Evolutionary conservation across 2,329 filamentous ascomycete species (phyloP), one percentile per base, ranked within the genome.

Genomic region (Talaromyces sp.): DNA sequence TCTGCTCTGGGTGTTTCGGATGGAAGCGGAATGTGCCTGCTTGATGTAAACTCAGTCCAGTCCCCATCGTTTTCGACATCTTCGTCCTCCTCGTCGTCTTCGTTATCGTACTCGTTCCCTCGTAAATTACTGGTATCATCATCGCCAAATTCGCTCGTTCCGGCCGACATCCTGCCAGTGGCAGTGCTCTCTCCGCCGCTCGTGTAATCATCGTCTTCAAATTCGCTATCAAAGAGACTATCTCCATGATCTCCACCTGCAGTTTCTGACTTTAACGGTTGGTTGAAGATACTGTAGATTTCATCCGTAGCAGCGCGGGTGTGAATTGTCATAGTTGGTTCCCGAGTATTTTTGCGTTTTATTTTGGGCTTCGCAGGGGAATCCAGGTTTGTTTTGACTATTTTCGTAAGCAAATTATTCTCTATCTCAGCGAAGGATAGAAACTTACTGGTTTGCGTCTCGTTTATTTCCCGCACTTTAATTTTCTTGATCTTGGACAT

Each of bases 281-380:
- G 90, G 70, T 95, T 98, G 77, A 98, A 99, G 55, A 99, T 91
- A 62, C 92, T 92, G 70, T 98, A 98, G 58, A 99, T 97, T 68
- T 99, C 95, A 68, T 98, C 93, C 64, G 93, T 97, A 4, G 95
- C 95, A 66, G 95, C 93, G 68, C 86, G 91, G 13, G 95, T 99
- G 72, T 98, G 92, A 66, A 99, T 85, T 0, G 95, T 99, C 93
- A 99, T 97, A 1, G 95, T 99, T n/a, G 93, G 91, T 75, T 98
- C 93, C 39, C 81, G 78, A 11, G 82, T 82, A 57, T 87, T 88
- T 73, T 90, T 95, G 74, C 91, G 91, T 65, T 88, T 89, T 60
- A 93, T 83, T 75, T 96, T 98, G 4, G 87, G 87, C n/a, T 88
- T 85, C 0, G 90, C 90, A 0, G 93, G 93, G 1, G 93, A 97